phyloP scores from a whole-genome alignment of 108 stramenopile species.

The Parietichytrium sp. region DNA sequence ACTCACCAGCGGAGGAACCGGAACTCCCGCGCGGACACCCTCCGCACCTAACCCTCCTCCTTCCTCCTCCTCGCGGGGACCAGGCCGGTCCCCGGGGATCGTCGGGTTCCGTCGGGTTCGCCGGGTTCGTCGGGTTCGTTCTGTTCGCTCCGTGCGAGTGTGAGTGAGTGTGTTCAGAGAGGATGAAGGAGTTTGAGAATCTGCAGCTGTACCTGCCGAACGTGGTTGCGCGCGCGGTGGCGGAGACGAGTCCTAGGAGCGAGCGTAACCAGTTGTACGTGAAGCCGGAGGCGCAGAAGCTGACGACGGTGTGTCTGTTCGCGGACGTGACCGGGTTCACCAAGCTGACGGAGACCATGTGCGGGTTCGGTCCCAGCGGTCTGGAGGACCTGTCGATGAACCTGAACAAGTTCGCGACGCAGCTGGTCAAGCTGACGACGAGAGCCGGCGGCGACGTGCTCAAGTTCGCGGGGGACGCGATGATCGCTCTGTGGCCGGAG shows the following conservation, averaged over 20 bases:
- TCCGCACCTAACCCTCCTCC: too few relatives aligned
- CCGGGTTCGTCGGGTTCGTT: too few relatives aligned
- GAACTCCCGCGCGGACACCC: too few relatives aligned
- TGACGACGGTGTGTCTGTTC: constrained; percentile 59
- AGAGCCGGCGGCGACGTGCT: constrained; percentile 61
- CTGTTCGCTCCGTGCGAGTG: too few relatives aligned
- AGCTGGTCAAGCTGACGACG: constrained; percentile 51
- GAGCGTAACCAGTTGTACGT: background rate
- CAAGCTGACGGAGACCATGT: constrained; percentile 52
- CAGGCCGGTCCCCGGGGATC: too few relatives aligned
- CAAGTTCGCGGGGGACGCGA: constrained; percentile 67
- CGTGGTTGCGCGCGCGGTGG: background rate
- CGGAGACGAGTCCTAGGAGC: background rate
- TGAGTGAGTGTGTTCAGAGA: too few relatives aligned
- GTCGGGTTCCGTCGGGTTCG: too few relatives aligned
- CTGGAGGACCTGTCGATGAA: constrained; percentile 58
- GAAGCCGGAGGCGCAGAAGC: background rate
- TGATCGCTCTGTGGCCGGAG: constrained; percentile 61
- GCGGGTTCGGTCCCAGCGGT: constrained; percentile 41
- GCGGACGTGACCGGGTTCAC: constrained; percentile 63
- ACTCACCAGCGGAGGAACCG: too few relatives aligned
- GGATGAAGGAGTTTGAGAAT: background rate
- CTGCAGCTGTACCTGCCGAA: constrained; percentile 35
- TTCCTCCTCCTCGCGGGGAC: too few relatives aligned
- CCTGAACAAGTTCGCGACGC: constrained; percentile 57